Conservation (phyloP, 2,329 filamentous ascomycete species). For the Fusarium sp. region DNA sequence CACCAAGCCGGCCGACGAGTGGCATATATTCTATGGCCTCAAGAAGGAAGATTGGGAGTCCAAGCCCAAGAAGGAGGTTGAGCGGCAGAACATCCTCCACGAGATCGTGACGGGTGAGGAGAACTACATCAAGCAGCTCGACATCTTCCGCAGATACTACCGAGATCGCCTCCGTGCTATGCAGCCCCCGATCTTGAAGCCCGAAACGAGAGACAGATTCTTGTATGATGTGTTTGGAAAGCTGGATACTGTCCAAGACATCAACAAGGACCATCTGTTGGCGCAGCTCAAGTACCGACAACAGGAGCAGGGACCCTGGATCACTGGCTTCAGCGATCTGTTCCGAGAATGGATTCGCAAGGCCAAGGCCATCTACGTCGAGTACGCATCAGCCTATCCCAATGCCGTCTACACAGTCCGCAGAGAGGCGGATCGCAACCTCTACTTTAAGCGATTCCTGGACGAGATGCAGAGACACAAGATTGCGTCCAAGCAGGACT, state of each 20-base stretch:
- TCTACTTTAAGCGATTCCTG: slow-evolving; percentile 87
- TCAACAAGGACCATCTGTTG: slow-evolving; percentile 92
- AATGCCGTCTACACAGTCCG: slow-evolving; percentile 85
- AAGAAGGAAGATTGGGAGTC: slow-evolving; percentile 80
- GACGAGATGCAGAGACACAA: slow-evolving; percentile 84
- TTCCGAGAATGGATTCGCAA: slow-evolving; percentile 99
- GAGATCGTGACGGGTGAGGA: slow-evolving; percentile 97
- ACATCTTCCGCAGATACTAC: slow-evolving; percentile 87
- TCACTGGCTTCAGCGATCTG: slow-evolving; percentile 93
- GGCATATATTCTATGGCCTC: slow-evolving; percentile 89
- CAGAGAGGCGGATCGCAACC: slow-evolving; percentile 85
- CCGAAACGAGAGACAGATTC: slow-evolving; percentile 83
- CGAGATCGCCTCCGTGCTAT: slow-evolving; percentile 80
- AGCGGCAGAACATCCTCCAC: slow-evolving; percentile 93
- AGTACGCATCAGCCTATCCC: slow-evolving; percentile 90
- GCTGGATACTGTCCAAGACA: slow-evolving; percentile 86
- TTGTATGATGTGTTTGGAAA: slow-evolving; percentile 89
- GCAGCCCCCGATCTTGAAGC: slow-evolving; percentile 84
- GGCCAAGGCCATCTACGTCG: slow-evolving; percentile 87
- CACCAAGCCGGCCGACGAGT: slow-evolving; percentile 78
- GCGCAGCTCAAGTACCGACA: slow-evolving; percentile 97
- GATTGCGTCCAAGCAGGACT: slow-evolving; percentile 84
- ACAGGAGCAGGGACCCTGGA: slow-evolving; percentile 95
- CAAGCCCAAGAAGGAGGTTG: slow-evolving; percentile 86
- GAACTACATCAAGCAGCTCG: slow-evolving; percentile 87